Percentiles rank a stretch among this genome's conserved stretches.
These are phyloP conservation scores for Colletotrichum liriopes DNA, from an alignment of 2,329 filamentous ascomycete genomes.

Conservation along the genomic window DNA sequence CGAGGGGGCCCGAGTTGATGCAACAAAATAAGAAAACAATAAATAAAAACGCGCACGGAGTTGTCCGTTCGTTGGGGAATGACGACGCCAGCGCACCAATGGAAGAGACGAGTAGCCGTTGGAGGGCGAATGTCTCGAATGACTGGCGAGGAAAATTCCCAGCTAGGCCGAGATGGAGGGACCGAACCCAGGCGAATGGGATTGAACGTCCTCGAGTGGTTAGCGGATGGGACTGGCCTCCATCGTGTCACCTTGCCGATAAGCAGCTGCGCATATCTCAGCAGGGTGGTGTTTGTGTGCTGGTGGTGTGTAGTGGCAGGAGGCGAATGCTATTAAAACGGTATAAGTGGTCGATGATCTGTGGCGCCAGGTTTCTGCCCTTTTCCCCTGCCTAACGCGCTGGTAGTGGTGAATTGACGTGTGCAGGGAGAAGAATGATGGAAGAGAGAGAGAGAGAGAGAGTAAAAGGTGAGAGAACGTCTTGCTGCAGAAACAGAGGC, in stretches of 20 bases:
- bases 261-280: background rate
- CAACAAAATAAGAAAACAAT: background rate
- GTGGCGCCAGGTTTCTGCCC: background rate
- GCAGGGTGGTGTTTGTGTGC: background rate
- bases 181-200: conserved; percentile 27
- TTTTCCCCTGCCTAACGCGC: background rate
- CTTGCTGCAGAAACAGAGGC: background rate
- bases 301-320: background rate
- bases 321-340: conserved; percentile 2
- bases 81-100: conserved; percentile 24
- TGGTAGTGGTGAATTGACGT: background rate
- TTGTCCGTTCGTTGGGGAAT: conserved; percentile 25
- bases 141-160: conserved; percentile 5
- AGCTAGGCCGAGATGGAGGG: conserved; percentile 11
- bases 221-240: background rate
- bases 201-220: background rate
- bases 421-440: background rate
- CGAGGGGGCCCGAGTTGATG: conserved; percentile 6
- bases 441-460: no score
- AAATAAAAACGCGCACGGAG: conserved; percentile 15
- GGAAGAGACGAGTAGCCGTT: conserved; percentile 11
- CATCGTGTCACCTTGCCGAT: background rate
- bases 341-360: background rate
- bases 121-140: conserved; percentile 7
- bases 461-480: background rate